phyloP scores from a whole-genome alignment of 257 asterid species.

The Nicotiana knightiana region DNA sequence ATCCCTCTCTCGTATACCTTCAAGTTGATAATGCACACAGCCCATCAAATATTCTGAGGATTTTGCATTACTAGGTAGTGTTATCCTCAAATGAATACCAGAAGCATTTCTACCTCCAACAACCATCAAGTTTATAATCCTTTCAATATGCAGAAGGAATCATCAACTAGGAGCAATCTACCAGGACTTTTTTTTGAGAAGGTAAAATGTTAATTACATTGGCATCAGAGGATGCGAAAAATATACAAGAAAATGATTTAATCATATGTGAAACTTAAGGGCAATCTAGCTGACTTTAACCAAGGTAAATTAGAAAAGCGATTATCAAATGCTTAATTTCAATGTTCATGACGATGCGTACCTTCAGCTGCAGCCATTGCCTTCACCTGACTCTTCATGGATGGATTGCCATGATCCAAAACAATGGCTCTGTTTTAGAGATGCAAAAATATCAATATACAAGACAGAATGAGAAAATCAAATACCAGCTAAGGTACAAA shows the following conservation, averaged over 20 bases:
- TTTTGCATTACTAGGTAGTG: background rate
- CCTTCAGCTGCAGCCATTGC: conserved; percentile 75
- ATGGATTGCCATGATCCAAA: conserved; percentile 69
- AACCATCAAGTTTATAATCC: background rate
- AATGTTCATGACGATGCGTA: conserved; percentile 27
- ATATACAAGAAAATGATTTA: background rate
- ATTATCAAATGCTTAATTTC: background rate
- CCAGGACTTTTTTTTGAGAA: background rate
- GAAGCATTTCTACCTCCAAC: background rate
- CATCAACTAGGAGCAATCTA: background rate
- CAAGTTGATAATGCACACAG: background rate
- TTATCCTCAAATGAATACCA: background rate
- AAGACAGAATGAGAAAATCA: background rate
- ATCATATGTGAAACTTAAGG: background rate
- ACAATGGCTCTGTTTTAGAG: conserved; percentile 75
- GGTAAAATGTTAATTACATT: background rate
- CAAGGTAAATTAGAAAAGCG: background rate
- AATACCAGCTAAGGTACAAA: background rate
- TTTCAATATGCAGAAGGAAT: background rate
- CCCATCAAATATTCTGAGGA: background rate
- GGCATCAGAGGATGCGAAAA: background rate
- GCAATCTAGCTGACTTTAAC: background rate
- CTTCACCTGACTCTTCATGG: conserved; percentile 70
- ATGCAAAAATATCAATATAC: conserved; percentile 6
- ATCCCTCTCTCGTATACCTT: background rate